A percentile compares a stretch with the other conserved stretches of the same genome.
These are phyloP conservation scores for Fulvia fulva DNA, from an alignment of 2,329 filamentous ascomycete genomes.

Conservation along the genomic window DNA sequence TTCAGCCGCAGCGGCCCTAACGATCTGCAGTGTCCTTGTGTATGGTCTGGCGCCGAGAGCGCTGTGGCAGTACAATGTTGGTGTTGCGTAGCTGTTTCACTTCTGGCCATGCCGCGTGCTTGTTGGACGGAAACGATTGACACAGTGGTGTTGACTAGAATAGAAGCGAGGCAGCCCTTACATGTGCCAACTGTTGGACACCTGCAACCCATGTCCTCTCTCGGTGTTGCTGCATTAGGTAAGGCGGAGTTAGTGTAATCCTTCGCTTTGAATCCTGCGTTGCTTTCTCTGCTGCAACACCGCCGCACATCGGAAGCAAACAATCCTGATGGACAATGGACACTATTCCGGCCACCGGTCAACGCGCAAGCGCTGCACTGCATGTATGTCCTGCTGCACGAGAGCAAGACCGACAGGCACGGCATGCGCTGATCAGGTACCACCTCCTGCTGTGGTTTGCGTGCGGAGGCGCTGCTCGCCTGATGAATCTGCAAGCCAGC, in stretches of 20 bases:
- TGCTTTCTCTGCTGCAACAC: background rate
- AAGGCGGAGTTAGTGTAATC: background rate
- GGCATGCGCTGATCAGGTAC: background rate
- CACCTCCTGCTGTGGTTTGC: background rate
- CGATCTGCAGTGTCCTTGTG: background rate
- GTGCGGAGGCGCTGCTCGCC: background rate
- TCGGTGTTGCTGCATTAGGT: background rate
- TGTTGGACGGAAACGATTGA: background rate
- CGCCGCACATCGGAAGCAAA: background rate
- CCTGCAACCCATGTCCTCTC: background rate
- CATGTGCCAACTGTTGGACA: background rate
- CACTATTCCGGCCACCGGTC: background rate
- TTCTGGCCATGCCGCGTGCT: background rate
- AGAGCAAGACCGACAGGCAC: background rate
- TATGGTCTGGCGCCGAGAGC: background rate
- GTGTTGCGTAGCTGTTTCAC: background rate
- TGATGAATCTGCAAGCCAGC: constrained; percentile 3
- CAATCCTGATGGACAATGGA: background rate
- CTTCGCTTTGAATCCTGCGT: background rate
- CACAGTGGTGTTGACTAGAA: background rate
- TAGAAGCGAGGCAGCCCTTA: background rate
- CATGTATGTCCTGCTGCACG: background rate
- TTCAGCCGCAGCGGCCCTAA: background rate
- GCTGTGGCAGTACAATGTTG: background rate
- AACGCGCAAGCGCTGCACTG: background rate